Base-by-base conservation (phyloP, 306 rosid species). In the Mimosa pudica region DNA sequence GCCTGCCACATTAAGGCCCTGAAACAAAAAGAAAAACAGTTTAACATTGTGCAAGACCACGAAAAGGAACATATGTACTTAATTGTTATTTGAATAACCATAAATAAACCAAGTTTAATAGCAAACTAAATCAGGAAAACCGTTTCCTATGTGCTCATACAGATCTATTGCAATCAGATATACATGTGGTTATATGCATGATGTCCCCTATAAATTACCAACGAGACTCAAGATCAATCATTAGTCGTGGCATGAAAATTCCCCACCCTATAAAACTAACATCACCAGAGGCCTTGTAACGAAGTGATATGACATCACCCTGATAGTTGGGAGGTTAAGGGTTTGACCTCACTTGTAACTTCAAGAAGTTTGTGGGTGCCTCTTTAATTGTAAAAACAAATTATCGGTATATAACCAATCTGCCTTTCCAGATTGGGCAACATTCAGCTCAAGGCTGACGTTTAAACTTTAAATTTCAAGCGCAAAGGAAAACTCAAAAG, bases 1-100 rank as follows among this genome's bases (percentile, higher is more conserved):
- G 24, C 36, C 58, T 38, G 16, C 42, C 20, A 6, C 5, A 10
- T 48, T 12, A 9, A 10, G 18, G n/a, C 11, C 67, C 77, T 74
- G 77, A 57, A 73, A 35, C 47, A 61, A 20, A 61, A 61, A 24
- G 38, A 38, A 54, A 9, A 73, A 54, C n/a, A 32, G 32, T 9
- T 73, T 4, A 36, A 1, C n/a, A 36, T 16, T 10, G 36, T 4
- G 35, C 18, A 8, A 54, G 51, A 17, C 58, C 41, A 55, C 24
- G 52, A 57, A 74, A 52, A 9, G 33, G 35, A 52, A 78, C 14
- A 16, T 12, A 79, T 84, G n/a, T 84, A 76, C 75, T 80, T 84
- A 12, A n/a, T 57, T 88, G 87, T 82, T 86, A 87, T 86, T 84
- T 24, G 32, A 12, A 10, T 2, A 70, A 52, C 58, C 6, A 2